Conservation (phyloP, 371 early-diverging fungal species). For the Capillidium heterosporum region DNA sequence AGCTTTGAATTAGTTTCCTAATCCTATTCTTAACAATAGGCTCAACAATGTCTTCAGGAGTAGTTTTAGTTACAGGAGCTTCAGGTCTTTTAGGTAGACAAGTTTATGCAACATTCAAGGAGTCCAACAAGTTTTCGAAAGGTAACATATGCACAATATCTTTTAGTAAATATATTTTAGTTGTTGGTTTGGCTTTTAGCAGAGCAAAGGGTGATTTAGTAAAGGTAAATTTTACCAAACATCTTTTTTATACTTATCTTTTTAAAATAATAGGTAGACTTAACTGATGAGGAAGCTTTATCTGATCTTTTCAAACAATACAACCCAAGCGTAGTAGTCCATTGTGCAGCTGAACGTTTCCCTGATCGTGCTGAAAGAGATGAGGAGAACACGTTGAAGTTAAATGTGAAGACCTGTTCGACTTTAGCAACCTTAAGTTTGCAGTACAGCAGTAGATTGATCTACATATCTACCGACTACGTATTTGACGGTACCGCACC, state of each 20-base stretch:
- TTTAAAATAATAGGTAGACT: conserved; percentile 29
- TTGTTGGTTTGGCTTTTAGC: conserved; percentile 50
- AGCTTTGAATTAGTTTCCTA: too few species aligned
- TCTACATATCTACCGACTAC: conserved; percentile 82
- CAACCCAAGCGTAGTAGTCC: conserved; percentile 50
- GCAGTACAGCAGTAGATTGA: conserved; percentile 24
- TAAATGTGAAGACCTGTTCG: conserved; percentile 61
- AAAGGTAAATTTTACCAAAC: conserved; percentile 19
- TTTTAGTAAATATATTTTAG: conserved; percentile 13
- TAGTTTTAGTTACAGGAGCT: conserved; percentile 60
- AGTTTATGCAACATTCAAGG: conserved; percentile 29
- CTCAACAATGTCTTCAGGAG: too few species aligned
- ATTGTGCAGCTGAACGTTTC: conserved; percentile 73
- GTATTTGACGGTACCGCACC: conserved; percentile 75
- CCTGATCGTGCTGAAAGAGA: conserved; percentile 67
- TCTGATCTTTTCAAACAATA: conserved; percentile 26
- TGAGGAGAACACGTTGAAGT: conserved; percentile 27
- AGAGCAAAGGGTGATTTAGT: conserved; percentile 31
- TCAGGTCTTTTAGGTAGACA: conserved; percentile 71
- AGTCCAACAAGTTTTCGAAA: conserved; percentile 20
- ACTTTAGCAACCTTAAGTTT: conserved; percentile 30
- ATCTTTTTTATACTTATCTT: not conserved
- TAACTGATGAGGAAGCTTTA: conserved; percentile 33
- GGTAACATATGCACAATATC: too few species aligned
- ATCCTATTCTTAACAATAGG: too few species aligned